Conservation (phyloP, 75 land plant species). For the Pinus albicaulis region DNA sequence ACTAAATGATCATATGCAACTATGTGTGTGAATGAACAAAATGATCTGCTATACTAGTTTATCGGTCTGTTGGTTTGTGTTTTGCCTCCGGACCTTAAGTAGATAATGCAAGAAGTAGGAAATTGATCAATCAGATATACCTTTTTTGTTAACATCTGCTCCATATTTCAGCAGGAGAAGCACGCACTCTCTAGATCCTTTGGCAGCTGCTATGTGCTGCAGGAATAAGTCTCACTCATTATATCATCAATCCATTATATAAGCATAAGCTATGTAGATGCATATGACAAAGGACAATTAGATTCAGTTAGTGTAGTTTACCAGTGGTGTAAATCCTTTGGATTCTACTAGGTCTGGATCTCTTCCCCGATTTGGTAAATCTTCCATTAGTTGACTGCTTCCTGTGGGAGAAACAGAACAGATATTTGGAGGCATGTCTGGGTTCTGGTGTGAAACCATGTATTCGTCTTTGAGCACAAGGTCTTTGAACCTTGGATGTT, state of each 20-base stretch:
- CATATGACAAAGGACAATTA: neutral
- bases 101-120: neutral
- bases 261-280: neutral
- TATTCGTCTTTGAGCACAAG: slow-evolving; percentile 41
- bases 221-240: neutral
- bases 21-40: too few species aligned
- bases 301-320: slow-evolving; percentile 13
- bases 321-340: slow-evolving; percentile 82
- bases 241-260: neutral
- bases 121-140: slow-evolving; percentile 20
- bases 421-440: slow-evolving; percentile 40
- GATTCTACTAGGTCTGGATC: slow-evolving; percentile 77
- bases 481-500: slow-evolving; percentile 44
- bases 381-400: slow-evolving; percentile 60
- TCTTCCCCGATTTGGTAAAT: slow-evolving; percentile 48
- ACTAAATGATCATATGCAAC: too few species aligned
- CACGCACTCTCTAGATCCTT: slow-evolving; percentile 70
- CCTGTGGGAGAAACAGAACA: slow-evolving; percentile 54
- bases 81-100: neutral
- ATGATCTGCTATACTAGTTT: neutral
- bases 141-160: slow-evolving; percentile 55
- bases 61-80: neutral
- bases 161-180: slow-evolving; percentile 53
- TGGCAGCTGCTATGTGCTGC: slow-evolving; percentile 80
- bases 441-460: slow-evolving; percentile 35